A percentile compares a stretch with the other conserved stretches of the same genome.
Conservation (phyloP, 495 filamentous ascomycete genomes). For the Penicillium cinerascens region DNA sequence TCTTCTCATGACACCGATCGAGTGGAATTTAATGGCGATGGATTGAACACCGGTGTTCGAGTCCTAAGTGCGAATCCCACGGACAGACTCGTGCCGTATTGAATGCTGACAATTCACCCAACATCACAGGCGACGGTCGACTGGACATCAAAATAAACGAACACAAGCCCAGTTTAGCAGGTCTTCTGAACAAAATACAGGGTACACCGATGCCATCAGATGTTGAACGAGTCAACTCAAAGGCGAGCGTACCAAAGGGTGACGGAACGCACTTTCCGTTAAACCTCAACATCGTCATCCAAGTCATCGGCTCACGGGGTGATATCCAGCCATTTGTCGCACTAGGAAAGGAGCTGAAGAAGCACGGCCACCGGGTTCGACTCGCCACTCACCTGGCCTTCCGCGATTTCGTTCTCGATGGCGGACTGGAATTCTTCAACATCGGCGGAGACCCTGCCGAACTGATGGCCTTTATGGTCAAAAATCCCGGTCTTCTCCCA, state of each 20-base stretch:
- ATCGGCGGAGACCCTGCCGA: constrained; percentile 78
- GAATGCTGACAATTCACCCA: background rate
- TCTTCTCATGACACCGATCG: background rate
- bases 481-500: constrained; percentile 78
- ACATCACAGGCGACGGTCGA: constrained; percentile 26
- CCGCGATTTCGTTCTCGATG: constrained; percentile 63
- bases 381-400: constrained; percentile 75
- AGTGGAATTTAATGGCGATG: constrained; percentile 17
- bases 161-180: constrained; percentile 22
- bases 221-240: constrained; percentile 1
- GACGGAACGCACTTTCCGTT: constrained; percentile 54
- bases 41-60: constrained; percentile 23
- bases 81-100: background rate
- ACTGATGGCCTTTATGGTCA: constrained; percentile 86
- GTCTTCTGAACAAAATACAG: constrained; percentile 16
- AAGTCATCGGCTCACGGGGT: constrained; percentile 76
- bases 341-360: constrained; percentile 60
- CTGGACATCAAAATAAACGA: constrained; percentile 27
- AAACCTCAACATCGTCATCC: constrained; percentile 70
- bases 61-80: constrained; percentile 13
- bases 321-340: constrained; percentile 78
- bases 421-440: constrained; percentile 73
- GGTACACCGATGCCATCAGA: constrained; percentile 12
- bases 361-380: constrained; percentile 70
- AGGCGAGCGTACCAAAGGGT: constrained; percentile 40